Evolutionary conservation across 768 basidiomycete species (phyloP), one percentile per base, ranked within the genome.

Genomic region (Trametes meyenii): DNA sequence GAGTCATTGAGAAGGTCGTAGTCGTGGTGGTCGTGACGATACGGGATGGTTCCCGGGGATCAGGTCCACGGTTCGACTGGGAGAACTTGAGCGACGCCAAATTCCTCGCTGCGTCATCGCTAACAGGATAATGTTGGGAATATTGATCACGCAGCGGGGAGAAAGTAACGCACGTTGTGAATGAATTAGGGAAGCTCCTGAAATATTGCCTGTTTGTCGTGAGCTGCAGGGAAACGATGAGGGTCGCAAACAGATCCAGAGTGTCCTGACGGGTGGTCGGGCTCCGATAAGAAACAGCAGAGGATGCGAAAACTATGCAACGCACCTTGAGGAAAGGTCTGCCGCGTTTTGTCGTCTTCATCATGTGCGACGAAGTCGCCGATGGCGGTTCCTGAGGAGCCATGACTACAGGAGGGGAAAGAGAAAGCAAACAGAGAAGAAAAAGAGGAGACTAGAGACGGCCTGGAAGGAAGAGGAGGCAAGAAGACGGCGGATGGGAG

Each of bases 21-120:
- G 97, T 98, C 6, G 97, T 99, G 0, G 97, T 99, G 0, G 97
- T 99, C 70, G 97, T 99, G 73, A 99, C 91, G 76, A 99, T 94
- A 72, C 97, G 90, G 75, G 92, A 88, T 70, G 95, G 94, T 76
- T 99, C 97, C 79, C 94, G 90, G 67, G 97, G 96, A 83, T 99
- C 97, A 71, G 96, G 92, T 68, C 94, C 91, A 73, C 97, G 93
- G 79, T 95, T 96, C 56, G 97, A 98, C 79, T 99, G 97, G 33
- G 97, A 96, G 75, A 99, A 99, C 75, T 98, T 98, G 71, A 99
- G 87, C 3, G 92, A 92, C 38, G 94, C 90, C 35, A 99, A 78
- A 74, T 98, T 98, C 71, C 85, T 84, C 17, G 92, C 92, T 5
- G 97, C 96, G 74, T 98, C 95, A 74, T 99, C 96, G 55, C 96